phyloP scores from a whole-genome alignment of 345 rosid genomes.

The Rhodomyrtus tomentosa region DNA sequence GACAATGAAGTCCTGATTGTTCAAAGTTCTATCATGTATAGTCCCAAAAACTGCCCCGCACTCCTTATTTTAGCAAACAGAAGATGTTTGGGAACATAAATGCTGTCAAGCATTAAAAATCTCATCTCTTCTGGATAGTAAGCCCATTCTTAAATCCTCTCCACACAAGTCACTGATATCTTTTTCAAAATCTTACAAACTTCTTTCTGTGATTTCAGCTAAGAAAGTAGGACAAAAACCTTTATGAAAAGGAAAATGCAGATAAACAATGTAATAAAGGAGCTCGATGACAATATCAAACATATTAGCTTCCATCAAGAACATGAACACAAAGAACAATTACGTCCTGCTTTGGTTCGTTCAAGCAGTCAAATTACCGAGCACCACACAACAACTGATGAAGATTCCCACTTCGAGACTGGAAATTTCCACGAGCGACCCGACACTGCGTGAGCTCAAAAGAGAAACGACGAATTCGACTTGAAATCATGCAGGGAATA shows the following conservation, averaged over 20 bases:
- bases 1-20: not conserved
- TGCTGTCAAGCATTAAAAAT: not conserved
- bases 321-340: not conserved
- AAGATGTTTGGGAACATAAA: not conserved
- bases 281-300: not conserved
- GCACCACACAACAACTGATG: not conserved
- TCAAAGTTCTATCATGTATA: not conserved
- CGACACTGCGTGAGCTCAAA: not conserved
- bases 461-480: not conserved
- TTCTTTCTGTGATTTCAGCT: not conserved
- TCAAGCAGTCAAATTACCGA: not conserved
- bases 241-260: not conserved
- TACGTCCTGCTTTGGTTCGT: not conserved
- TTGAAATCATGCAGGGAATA: not conserved
- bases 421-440: not conserved
- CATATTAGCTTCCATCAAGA: not conserved
- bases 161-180: not conserved
- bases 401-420: not conserved
- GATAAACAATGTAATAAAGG: not conserved
- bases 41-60: not conserved
- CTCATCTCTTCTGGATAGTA: not conserved
- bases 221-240: not conserved
- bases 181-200: not conserved
- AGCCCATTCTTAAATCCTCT: not conserved
- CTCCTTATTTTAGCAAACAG: not conserved